Percentiles rank a stretch among this genome's conserved stretches.
These are phyloP conservation scores for Lasiodiplodia hormozganensis DNA, from an alignment of 2,329 filamentous ascomycete genomes.

Conservation along the genomic window DNA sequence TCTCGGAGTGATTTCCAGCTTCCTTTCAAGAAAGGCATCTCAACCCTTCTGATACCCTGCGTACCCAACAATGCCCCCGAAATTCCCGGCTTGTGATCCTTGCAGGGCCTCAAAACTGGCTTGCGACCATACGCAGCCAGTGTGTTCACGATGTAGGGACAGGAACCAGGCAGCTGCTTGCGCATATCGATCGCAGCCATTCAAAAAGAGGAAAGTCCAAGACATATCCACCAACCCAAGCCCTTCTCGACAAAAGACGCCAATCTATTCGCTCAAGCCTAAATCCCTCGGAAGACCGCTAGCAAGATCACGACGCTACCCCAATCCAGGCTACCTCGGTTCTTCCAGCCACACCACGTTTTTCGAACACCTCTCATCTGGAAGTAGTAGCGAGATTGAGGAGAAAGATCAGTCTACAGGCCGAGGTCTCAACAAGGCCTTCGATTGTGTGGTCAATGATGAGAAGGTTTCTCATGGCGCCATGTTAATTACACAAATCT, in stretches of 20 bases:
- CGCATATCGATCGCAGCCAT: slow-evolving; percentile 39
- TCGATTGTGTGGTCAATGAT: slow-evolving; percentile 30
- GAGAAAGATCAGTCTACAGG: slow-evolving; percentile 9
- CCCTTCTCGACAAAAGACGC: neutral
- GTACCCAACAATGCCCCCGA: neutral
- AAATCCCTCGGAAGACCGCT: neutral
- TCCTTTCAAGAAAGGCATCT: neutral
- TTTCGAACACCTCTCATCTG: slow-evolving; percentile 40
- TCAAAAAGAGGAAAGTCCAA: slow-evolving; percentile 35
- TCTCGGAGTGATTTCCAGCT: neutral
- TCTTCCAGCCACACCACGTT: slow-evolving; percentile 42
- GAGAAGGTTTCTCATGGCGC: slow-evolving; percentile 34
- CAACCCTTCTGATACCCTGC: neutral
- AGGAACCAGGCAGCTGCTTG: slow-evolving; percentile 34
- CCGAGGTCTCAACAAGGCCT: too few species aligned
- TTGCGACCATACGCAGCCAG: slow-evolving; percentile 39
- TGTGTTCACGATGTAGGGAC: slow-evolving; percentile 37
- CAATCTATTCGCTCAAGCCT: neutral
- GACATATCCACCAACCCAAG: slow-evolving; percentile 14
- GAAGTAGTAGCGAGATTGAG: neutral
- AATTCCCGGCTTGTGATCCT: slow-evolving; percentile 39
- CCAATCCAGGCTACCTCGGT: slow-evolving; percentile 44
- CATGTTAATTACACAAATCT: slow-evolving; percentile 34
- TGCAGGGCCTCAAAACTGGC: slow-evolving; percentile 40
- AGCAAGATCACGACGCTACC: slow-evolving; percentile 34